Evolutionary conservation across 129 eudicot genomes (phyloP), one percentile per base, ranked within the genome.

Genomic region (Flaveria ramosissima): DNA sequence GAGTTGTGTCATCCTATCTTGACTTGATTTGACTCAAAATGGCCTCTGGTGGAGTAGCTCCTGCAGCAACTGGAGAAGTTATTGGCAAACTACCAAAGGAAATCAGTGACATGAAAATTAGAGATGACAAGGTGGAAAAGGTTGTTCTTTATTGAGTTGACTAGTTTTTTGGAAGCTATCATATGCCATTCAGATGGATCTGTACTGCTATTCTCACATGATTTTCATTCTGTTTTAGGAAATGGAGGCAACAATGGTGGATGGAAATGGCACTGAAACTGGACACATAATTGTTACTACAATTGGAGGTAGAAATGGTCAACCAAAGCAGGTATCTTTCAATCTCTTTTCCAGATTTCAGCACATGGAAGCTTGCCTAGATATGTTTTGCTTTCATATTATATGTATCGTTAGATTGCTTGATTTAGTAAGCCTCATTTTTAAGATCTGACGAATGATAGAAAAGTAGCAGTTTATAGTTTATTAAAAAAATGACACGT

Each of bases 241-340:
- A 74, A 83, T 86, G 85, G 90, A 83, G 72, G 82, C 87, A 36
- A 78, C 92, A 2, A 83, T 88, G 43, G 92, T 88, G 68, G 89
- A 88, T 75, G 92, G 92, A 71, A 83, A 85, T 71, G 92, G 92
- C 26, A 88, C 92, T 61, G 92, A 88, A 72, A 88, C 92, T 32
- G 89, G 92, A 51, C 92, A 85, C 83, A 88, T 88, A 56, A 88
- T 88, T 53, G 92, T 88, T 59, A 88, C 92, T 1, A 88, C 92
- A 10, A 88, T 88, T 78, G 92, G 89, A 77, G 92, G 92, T 67
- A 85, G 83, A 88, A 88, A 88, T 78, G 92, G 89, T 78, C 87
- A 85, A 73, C 92, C 92, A 2, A 88, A 88, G 61, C 92, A 88
- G 92, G 92, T 88, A 70, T 56, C 12, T 48, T 52, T 77, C 14